Conservation (phyloP, 2,329 filamentous ascomycete genomes). For the Teratosphaeria zuluensis region DNA sequence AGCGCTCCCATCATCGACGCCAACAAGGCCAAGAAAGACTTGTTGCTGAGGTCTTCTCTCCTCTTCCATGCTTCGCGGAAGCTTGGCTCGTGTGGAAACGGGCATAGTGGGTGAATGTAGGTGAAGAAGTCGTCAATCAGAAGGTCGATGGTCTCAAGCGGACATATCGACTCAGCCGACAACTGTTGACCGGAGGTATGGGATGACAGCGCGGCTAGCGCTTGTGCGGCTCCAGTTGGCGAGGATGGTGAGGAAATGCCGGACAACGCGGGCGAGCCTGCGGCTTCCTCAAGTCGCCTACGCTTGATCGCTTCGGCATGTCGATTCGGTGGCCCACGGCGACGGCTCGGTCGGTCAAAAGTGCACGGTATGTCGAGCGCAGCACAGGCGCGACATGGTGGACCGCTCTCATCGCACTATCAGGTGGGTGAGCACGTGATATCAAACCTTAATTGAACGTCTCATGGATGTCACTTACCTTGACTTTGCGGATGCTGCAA, state of each 20-base stretch:
- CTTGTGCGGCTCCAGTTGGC: conserved; percentile 44
- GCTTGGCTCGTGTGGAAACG: conserved; percentile 70
- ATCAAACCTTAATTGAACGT: not conserved
- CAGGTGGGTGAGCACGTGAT: conserved; percentile 4
- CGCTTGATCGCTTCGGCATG: conserved; percentile 60
- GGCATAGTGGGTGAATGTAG: conserved; percentile 66
- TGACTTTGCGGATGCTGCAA: conserved; percentile 31
- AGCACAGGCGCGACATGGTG: conserved; percentile 55
- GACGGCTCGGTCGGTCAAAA: conserved; percentile 53
- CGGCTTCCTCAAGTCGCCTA: conserved; percentile 39
- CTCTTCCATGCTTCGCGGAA: conserved; percentile 60
- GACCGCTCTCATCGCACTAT: conserved; percentile 57
- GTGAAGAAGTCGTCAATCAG: conserved; percentile 76
- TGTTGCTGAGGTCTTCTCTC: conserved; percentile 56
- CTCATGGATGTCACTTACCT: conserved; percentile 18
- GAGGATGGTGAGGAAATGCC: conserved; percentile 38
- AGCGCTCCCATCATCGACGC: conserved; percentile 65
- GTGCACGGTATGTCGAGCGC: conserved; percentile 59
- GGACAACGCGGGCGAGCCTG: conserved; percentile 31
- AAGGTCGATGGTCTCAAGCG: conserved; percentile 56
- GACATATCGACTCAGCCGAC: conserved; percentile 60
- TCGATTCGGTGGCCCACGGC: conserved; percentile 56
- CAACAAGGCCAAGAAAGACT: conserved; percentile 59
- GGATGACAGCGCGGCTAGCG: conserved; percentile 40
- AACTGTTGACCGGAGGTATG: conserved; percentile 34